Base-by-base conservation (phyloP, 2,329 filamentous ascomycete genomes). In the Tricladium varicosporioides region DNA sequence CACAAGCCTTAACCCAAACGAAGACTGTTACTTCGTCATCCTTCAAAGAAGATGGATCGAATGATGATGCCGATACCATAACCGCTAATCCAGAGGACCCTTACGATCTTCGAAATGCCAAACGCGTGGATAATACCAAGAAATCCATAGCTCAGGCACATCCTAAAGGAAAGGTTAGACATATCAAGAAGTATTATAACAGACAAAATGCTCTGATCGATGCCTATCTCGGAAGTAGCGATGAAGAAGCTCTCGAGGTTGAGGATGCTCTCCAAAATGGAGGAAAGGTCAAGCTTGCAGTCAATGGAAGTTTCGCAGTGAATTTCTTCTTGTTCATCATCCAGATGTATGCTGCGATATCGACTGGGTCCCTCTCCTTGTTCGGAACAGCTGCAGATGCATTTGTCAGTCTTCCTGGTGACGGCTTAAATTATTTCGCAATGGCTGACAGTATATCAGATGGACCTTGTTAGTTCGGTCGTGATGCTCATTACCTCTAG, bases 361-460 rank as follows among this genome's bases (percentile, higher is more conserved):
- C 79, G 33, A 84, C 81, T 1, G 80, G 80, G 10, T 86, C 83
- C 14, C 74, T 87, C 58, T 82, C 83, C 15, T 76, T 87, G 16
- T 85, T 87, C 60, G 83, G 83, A 14, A 86, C 83, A n/a, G 80
- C 84, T 22, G 83, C 84, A 46, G 84, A 87, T 72, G 83, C 83
- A 5, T 84, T 85, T 69, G 76, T 79, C 63, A 67, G 76, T 75
- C 58, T 56, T 59, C 14, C 44, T 16, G 16, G 61, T 51, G 49
- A 42, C 15, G 43, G 36, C 44, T 33, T 54, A 57, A 3, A 50
- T 16, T 15, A 16, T 22, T 46, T 10, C 43, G 15, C 56, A 56
- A 50, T 59, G 51, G 42, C 59, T 66, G 51, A 64, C 44, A 18
- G 43, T 61, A 69, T 43, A 19, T 69, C 65, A 78, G 70, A 82